Evolutionary conservation across 2,329 filamentous ascomycete species (phyloP).

Genomic region (Fusarium poae): DNA sequence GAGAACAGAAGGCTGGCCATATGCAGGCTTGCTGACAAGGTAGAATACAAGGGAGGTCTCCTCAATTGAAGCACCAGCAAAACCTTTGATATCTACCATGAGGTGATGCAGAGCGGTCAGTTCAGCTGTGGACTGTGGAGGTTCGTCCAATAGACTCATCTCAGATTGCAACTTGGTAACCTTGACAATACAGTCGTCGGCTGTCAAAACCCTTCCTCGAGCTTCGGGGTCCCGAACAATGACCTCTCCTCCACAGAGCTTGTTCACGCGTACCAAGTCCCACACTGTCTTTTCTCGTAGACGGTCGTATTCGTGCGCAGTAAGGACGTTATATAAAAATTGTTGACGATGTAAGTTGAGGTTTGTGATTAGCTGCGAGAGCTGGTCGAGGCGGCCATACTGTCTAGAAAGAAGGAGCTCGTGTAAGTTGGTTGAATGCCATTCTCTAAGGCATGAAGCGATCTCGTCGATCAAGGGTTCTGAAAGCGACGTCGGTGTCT

Average conservation of each 20-base stretch:
- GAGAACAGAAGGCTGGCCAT: constrained; percentile 73
- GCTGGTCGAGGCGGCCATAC: constrained; percentile 83
- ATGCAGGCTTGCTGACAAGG: constrained; percentile 78
- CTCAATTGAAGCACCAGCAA: constrained; percentile 81
- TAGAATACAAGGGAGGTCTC: constrained; percentile 82
- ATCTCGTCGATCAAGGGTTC: constrained; percentile 98
- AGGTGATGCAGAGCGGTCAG: constrained; percentile 82
- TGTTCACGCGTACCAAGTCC: constrained; percentile 95
- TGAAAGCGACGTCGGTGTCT: constrained; percentile 88
- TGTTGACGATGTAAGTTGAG: constrained; percentile 89
- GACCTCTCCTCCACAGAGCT: constrained; percentile 91
- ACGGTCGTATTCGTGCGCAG: constrained; percentile 81
- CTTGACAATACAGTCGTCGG: constrained; percentile 92
- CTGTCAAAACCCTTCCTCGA: constrained; percentile 86
- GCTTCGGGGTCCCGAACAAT: constrained; percentile 92
- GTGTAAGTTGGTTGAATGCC: constrained; percentile 97
- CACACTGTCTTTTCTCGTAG: constrained; percentile 93
- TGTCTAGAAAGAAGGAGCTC: constrained; percentile 86
- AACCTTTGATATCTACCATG: constrained; percentile 84
- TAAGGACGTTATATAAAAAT: constrained; percentile 93
- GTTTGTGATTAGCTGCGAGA: constrained; percentile 83
- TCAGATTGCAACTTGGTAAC: constrained; percentile 91
- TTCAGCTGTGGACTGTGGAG: constrained; percentile 76
- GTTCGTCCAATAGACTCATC: constrained; percentile 92
- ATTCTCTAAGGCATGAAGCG: constrained; percentile 94